Base-by-base conservation (phyloP, 1,284 basidiomycete genomes). In the Xerocomus amazonicus region DNA sequence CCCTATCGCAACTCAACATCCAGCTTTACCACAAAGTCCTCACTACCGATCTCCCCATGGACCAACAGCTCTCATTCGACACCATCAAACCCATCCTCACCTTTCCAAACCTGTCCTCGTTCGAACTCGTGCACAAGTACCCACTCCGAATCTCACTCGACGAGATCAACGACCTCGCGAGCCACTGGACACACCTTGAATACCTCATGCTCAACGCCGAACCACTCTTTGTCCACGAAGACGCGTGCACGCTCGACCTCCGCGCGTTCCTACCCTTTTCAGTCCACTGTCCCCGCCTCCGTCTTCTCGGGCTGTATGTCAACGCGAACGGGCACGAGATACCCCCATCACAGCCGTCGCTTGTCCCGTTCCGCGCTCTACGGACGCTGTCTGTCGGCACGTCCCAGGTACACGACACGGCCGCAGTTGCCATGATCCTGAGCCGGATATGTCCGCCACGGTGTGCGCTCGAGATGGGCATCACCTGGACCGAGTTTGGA, bases 121-220 rank as follows among this genome's bases (percentile, higher is more conserved):
- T 86, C 53, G 76, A 80, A 51, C 40, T 85, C 13, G 65, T 71
- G 3, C 81, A 84, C 65, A 73, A 77, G 43, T 68, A 70, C 32
- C 79, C 81, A 0, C 62, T 85, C 17, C 56, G 64, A 7, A 59
- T 85, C 44, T 67, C 70, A 6, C 71, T 73, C 4, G 67, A 63
- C 8, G 75, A 83, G 40, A 55, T 85, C 26, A 74, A 76, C 36
- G 69, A 73, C 36, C 59, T 85, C 16, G 79, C 80, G 3, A 56
- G 59, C 12, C 69, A 70, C n/a, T 79, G 77, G 73, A 77, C 79
- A 0, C 59, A 68, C 2, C 57, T 83, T 7, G 73, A 80, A 55
- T 64, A 52, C 16, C 69, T 84, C 28, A 47, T 71, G 33, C 67
- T 85, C 33, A 79, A 80, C 52, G 68, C 66, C 27, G 78, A 81